Conservation (phyloP, 1,139 yeast species). For the Tardiomyces blankii region DNA sequence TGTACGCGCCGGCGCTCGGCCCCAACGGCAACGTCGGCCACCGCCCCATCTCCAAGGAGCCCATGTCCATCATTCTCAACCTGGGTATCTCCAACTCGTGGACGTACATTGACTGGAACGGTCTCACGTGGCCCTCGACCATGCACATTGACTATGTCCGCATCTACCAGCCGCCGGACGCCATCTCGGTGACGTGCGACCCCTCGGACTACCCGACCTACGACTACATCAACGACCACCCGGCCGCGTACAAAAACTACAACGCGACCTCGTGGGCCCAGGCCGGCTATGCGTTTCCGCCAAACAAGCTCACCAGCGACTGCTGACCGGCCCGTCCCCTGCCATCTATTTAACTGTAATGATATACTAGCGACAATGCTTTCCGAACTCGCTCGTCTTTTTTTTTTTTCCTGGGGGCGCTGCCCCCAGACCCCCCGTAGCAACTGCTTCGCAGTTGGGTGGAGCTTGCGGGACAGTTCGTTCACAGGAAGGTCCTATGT, state of each 20-base stretch:
- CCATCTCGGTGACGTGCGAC: slow-evolving; percentile 53
- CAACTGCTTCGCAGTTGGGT: no score
- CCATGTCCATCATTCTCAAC: slow-evolving; percentile 72
- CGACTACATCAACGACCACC: slow-evolving; percentile 57
- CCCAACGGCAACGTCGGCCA: slow-evolving; percentile 78
- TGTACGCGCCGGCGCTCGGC: slow-evolving; percentile 51
- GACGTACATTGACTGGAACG: slow-evolving; percentile 76
- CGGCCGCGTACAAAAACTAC: slow-evolving; percentile 47
- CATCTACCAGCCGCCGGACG: slow-evolving; percentile 57
- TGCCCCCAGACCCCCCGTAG: no score
- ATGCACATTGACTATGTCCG: slow-evolving; percentile 68
- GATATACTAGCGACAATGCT: not conserved
- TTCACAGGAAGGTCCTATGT: no score
- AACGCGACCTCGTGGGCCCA: slow-evolving; percentile 56
- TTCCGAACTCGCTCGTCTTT: no score
- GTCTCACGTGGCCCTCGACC: slow-evolving; percentile 54
- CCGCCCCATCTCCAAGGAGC: slow-evolving; percentile 70
- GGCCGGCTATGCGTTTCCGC: slow-evolving; percentile 61
- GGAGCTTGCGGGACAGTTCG: no score
- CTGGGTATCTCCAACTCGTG: slow-evolving; percentile 72
- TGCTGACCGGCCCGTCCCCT: slow-evolving; percentile 18
- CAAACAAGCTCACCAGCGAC: slow-evolving; percentile 35
- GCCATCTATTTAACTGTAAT: not conserved
- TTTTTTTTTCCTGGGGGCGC: no score
- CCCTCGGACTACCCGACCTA: slow-evolving; percentile 63